Base-by-base conservation (phyloP, 768 basidiomycete species). In the Serpula lacrymans region DNA sequence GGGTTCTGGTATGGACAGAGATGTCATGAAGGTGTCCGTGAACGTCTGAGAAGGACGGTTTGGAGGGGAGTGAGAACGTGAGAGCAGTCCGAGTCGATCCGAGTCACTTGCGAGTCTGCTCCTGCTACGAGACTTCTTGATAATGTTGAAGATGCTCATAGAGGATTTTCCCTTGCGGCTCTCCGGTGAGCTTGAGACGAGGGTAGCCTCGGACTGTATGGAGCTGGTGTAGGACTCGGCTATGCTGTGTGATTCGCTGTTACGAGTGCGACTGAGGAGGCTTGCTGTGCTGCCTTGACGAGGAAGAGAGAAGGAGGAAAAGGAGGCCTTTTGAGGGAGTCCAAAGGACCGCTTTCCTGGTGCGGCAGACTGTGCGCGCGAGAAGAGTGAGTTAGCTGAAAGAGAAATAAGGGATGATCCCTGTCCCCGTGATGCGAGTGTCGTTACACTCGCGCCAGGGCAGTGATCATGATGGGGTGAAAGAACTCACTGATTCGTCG, bases 121-220 rank as follows among this genome's bases (percentile, higher is more conserved):
- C 31, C 69, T 65, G 29, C 67, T 64, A 47, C 61, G 66, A 56
- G 55, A 59, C 52, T 54, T 70, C 61, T 54, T 73, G 48, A 63
- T 63, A 48, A 69, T 65, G 39, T 61, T 59, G 41, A 75, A 59
- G 13, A 51, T 55, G 43, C 54, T 55, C 30, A 77, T 56, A 12
- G 74, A 75, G 7, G 72, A 65, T 58, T 75, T 81, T 24, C 65
- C 55, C 57, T 70, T 80, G 37, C 72, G 72, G 6, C 68, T 53
- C 38, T 71, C 57, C 18, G 59, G 56, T 12, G 51, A 55, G 16
- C 66, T 58, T 0, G 57, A 42, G 26, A 69, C 59, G 35, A 46
- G 49, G 29, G 70, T 49, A 9, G 59, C 63, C 64, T 37, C 55
- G 53, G 52, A 70, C 48, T 52, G 64, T 49, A 47, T 59, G 45